Percentiles rank a stretch among this genome's conserved stretches.
Evolutionary conservation across 192 early-diverging fungal genomes (phyloP).

Genomic region (Pilaira anomala): DNA sequence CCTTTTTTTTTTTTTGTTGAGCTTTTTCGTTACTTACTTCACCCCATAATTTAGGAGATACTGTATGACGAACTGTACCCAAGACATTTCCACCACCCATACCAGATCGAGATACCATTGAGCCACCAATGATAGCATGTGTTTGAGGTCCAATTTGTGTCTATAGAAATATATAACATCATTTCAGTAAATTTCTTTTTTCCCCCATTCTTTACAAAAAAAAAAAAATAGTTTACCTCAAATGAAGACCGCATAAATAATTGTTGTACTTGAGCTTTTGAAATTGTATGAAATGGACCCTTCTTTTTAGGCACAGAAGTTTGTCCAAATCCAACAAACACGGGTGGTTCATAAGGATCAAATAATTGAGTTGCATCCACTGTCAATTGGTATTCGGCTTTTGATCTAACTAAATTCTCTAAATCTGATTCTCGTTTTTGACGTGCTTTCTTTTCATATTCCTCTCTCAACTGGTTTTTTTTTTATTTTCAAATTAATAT

Average conservation of each 20-base stretch:
- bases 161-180: conserved; percentile 31
- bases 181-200: neutral
- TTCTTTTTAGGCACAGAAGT: conserved; percentile 19
- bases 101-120: conserved; percentile 62
- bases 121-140: conserved; percentile 50
- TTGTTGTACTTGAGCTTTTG: conserved; percentile 45
- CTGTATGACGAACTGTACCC: conserved; percentile 74
- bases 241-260: conserved; percentile 63
- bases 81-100: conserved; percentile 75
- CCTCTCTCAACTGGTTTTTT: conserved; percentile 50
- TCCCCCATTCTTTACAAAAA: too few relatives aligned
- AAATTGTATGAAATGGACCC: conserved; percentile 25
- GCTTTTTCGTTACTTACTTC: conserved; percentile 51
- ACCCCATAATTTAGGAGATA: conserved; percentile 65
- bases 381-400: conserved; percentile 50
- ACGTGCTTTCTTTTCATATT: conserved; percentile 62
- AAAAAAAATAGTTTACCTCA: conserved; percentile 48
- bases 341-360: conserved; percentile 44
- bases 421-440: conserved; percentile 58
- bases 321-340: conserved; percentile 37
- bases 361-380: conserved; percentile 52
- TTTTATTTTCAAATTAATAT: neutral
- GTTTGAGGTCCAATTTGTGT: conserved; percentile 53
- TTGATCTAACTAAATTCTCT: conserved; percentile 64
- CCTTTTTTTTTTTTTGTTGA: neutral